These are phyloP conservation scores for Ophiocytium majus DNA, from an alignment of 352 stramenopile species.

Conservation along the genomic window DNA sequence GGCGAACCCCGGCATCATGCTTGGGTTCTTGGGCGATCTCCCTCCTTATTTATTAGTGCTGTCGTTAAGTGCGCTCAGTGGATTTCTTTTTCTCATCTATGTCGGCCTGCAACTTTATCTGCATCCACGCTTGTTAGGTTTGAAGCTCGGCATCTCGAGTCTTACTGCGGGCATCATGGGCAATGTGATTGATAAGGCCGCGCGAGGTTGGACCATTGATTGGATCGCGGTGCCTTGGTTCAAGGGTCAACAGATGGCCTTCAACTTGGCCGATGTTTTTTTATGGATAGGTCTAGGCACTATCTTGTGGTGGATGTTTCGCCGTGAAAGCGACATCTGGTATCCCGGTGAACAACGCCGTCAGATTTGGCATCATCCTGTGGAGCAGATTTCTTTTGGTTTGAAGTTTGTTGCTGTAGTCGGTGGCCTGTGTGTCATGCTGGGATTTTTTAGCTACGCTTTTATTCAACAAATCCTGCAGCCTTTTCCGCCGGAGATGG, in stretches of 20 bases:
- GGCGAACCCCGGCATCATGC: not conserved
- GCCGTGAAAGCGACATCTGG: not conserved
- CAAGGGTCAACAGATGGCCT: not conserved
- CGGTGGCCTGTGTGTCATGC: not conserved
- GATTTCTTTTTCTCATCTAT: not conserved
- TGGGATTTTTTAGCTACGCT: not conserved
- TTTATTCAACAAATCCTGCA: no score
- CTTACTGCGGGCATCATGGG: not conserved
- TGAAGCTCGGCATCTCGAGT: not conserved
- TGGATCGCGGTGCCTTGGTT: not conserved
- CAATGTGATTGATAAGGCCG: not conserved
- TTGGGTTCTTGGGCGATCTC: not conserved
- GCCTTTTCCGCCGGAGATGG: no score
- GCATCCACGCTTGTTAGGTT: not conserved
- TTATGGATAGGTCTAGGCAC: not conserved
- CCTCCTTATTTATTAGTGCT: not conserved
- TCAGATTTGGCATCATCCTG: no score
- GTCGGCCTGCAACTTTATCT: not conserved
- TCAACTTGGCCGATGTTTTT: constrained; percentile 15
- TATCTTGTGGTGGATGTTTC: not conserved
- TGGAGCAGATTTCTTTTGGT: not conserved
- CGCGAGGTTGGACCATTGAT: not conserved
- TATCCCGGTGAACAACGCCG: not conserved
- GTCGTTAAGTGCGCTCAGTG: not conserved
- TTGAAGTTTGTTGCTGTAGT: not conserved